These are phyloP conservation scores for Pseudonitzschia multiseries DNA, from an alignment of 108 stramenopile species.

Conservation along the genomic window DNA sequence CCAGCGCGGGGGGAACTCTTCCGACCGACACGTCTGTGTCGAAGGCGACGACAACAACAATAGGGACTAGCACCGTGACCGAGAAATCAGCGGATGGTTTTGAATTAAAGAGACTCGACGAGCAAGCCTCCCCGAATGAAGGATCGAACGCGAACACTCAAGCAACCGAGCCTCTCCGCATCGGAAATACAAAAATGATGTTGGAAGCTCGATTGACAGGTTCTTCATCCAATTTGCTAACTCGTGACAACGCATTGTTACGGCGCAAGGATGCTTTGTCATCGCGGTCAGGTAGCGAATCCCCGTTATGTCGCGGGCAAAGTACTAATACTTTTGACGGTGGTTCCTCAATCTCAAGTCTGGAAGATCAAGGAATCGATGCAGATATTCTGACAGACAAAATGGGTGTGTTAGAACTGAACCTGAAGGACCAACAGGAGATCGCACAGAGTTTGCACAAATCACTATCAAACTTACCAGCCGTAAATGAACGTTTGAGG, in stretches of 20 bases:
- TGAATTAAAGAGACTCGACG: slow-evolving; percentile 13
- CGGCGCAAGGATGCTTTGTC: slow-evolving; percentile 9
- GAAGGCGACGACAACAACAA: slow-evolving; percentile 31
- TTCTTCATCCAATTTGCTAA: background rate
- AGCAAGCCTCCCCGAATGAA: background rate
- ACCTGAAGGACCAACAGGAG: slow-evolving; percentile 31
- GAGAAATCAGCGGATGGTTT: slow-evolving; percentile 19
- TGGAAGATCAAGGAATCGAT: slow-evolving; percentile 47
- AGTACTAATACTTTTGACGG: slow-evolving; percentile 23
- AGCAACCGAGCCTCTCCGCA: slow-evolving; percentile 29
- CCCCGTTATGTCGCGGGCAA: slow-evolving; percentile 17
- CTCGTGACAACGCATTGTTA: background rate
- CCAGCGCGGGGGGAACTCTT: background rate
- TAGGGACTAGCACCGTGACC: slow-evolving; percentile 23
- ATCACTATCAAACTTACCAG: slow-evolving; percentile 40
- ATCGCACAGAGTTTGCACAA: slow-evolving; percentile 31
- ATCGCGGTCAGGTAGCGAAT: slow-evolving; percentile 33
- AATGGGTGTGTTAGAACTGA: slow-evolving; percentile 40
- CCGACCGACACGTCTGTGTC: slow-evolving; percentile 35
- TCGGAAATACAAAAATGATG: slow-evolving; percentile 21
- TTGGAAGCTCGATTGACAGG: slow-evolving; percentile 20
- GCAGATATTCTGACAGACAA: slow-evolving; percentile 50
- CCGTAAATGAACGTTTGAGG: slow-evolving; percentile 63
- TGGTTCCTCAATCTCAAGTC: slow-evolving; percentile 43
- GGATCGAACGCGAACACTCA: background rate